These are phyloP conservation scores for Bonia amplexicaulis DNA, from an alignment of 176 grass and related monocot species.

Conservation along the genomic window DNA sequence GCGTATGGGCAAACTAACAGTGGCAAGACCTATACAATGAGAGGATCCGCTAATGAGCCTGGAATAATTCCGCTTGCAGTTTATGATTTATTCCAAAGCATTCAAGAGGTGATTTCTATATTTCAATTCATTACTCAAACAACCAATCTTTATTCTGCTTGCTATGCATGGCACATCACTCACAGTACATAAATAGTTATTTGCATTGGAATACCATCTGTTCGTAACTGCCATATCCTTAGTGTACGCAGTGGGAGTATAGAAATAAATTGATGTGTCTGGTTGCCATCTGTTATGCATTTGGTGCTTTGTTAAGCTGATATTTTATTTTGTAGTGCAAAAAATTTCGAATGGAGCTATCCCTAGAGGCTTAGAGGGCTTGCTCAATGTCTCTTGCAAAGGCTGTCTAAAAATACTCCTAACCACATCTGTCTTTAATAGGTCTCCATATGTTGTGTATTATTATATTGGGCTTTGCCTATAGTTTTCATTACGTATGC, in stretches of 20 bases:
- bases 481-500: background rate
- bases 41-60: conserved; percentile 59
- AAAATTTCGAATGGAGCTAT: background rate
- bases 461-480: background rate
- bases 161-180: background rate
- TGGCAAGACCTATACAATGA: conserved; percentile 94
- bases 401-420: conserved; percentile 1
- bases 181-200: background rate
- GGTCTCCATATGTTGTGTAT: background rate
- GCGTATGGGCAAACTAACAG: conserved; percentile 98
- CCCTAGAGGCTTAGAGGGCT: background rate
- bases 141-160: background rate
- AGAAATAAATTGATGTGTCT: background rate
- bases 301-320: background rate
- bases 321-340: background rate
- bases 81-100: conserved; percentile 66
- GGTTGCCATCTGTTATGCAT: background rate
- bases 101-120: conserved; percentile 51
- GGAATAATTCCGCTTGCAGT: conserved; percentile 88
- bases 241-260: background rate
- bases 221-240: conserved; percentile 1
- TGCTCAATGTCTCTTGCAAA: background rate
- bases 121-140: background rate
- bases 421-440: conserved; percentile 1
- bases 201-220: background rate